A percentile compares a stretch with the other conserved stretches of the same genome.
Conservation (phyloP, 768 basidiomycete genomes). For the Pulveroboletus sp. region DNA sequence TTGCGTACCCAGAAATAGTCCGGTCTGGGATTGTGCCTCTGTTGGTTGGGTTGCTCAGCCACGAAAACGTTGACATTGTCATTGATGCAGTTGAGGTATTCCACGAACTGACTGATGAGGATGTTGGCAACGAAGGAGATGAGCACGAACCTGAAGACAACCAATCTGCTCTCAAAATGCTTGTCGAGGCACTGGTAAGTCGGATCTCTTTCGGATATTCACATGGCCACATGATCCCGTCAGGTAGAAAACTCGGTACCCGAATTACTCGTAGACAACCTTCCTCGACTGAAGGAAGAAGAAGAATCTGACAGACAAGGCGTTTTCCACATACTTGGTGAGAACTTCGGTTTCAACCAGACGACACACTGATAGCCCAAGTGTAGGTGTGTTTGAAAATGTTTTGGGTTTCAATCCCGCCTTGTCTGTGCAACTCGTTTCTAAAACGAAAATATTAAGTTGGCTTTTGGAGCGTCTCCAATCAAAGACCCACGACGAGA, state of each 20-base stretch:
- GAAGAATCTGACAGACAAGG: constrained; percentile 92
- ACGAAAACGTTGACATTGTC: constrained; percentile 97
- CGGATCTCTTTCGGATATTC: background rate
- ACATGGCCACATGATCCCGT: constrained; percentile 4
- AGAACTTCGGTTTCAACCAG: constrained; percentile 2
- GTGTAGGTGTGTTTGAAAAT: constrained; percentile 89
- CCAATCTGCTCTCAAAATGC: constrained; percentile 64
- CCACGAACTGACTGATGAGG: constrained; percentile 94
- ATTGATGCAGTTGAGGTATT: constrained; percentile 91
- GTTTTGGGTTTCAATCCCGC: constrained; percentile 79
- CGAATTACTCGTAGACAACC: constrained; percentile 86
- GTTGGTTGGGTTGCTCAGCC: constrained; percentile 81
- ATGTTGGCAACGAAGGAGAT: constrained; percentile 75
- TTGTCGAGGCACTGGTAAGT: constrained; percentile 75
- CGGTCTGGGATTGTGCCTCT: constrained; percentile 64
- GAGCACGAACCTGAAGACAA: constrained; percentile 57
- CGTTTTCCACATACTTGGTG: constrained; percentile 88
- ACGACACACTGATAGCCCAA: background rate
- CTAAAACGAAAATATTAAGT: constrained; percentile 66
- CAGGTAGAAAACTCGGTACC: constrained; percentile 81
- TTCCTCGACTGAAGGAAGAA: constrained; percentile 79
- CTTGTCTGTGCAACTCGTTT: constrained; percentile 62
- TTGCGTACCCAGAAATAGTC: constrained; percentile 89
- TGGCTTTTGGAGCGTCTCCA: constrained; percentile 81
- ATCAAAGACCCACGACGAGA: constrained; percentile 75